Evolutionary conservation across 106 monocot genomes (phyloP).

Genomic region (Posidonia australis): DNA sequence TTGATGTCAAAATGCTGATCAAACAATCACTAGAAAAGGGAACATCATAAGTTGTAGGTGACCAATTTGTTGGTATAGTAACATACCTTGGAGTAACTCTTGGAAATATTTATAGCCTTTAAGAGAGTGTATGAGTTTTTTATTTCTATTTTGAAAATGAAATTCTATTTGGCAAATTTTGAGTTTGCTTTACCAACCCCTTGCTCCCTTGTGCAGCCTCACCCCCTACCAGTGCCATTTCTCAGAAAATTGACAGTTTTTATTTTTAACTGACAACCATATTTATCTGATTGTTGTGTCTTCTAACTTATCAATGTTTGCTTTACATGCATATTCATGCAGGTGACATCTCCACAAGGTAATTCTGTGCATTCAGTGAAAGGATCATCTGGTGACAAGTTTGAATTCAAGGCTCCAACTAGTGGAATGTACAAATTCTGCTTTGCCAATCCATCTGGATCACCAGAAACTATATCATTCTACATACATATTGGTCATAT

Average conservation of each 20-base stretch:
- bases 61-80: too few relatives aligned
- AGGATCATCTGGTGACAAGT: slow-evolving; percentile 90
- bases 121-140: too few relatives aligned
- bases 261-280: neutral
- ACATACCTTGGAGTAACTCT: too few relatives aligned
- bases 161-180: too few relatives aligned
- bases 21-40: too few relatives aligned
- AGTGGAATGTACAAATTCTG: slow-evolving; percentile 97
- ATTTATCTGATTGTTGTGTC: neutral
- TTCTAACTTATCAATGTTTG: neutral
- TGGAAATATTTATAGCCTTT: too few relatives aligned
- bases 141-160: too few relatives aligned
- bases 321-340: slow-evolving; percentile 1
- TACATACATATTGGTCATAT: slow-evolving; percentile 95
- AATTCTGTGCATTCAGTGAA: slow-evolving; percentile 50
- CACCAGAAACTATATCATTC: slow-evolving; percentile 88
- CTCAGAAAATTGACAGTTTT: neutral
- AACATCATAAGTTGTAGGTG: too few relatives aligned
- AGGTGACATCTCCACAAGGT: slow-evolving; percentile 87
- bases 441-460: slow-evolving; percentile 61
- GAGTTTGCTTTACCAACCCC: too few relatives aligned
- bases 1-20: too few relatives aligned
- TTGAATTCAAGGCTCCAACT: slow-evolving; percentile 81
- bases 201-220: too few relatives aligned
- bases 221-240: neutral